Conservation (phyloP, 192 early-diverging fungal genomes). For the Gamsiella multidivaricata region DNA sequence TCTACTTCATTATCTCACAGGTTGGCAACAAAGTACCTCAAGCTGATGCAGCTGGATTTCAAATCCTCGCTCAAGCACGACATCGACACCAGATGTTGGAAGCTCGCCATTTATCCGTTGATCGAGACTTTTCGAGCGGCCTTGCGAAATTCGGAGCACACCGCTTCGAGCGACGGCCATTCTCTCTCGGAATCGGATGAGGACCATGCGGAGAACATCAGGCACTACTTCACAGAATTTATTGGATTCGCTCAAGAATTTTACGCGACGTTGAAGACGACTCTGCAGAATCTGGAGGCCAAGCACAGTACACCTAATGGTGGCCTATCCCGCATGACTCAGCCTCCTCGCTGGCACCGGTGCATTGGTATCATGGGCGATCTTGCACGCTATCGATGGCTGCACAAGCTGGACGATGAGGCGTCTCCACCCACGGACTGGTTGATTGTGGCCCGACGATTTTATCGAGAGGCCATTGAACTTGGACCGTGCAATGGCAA, state of each 20-base stretch:
- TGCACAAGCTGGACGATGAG: slow-evolving; percentile 46
- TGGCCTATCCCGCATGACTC: slow-evolving; percentile 8
- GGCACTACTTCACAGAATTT: slow-evolving; percentile 55
- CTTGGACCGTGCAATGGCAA: slow-evolving; percentile 59
- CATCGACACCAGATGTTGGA: slow-evolving; percentile 67
- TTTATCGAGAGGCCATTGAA: slow-evolving; percentile 52
- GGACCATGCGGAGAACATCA: slow-evolving; percentile 25
- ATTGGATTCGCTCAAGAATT: slow-evolving; percentile 59
- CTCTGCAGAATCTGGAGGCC: slow-evolving; percentile 46
- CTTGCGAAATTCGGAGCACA: slow-evolving; percentile 42
- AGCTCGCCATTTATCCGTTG: slow-evolving; percentile 61
- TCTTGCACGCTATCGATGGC: slow-evolving; percentile 64
- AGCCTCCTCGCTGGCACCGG: slow-evolving; percentile 59
- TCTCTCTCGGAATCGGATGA: slow-evolving; percentile 30
- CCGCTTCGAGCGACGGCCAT: slow-evolving; percentile 2
- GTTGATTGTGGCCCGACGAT: slow-evolving; percentile 40
- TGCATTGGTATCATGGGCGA: slow-evolving; percentile 62
- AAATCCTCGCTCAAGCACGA: slow-evolving; percentile 63
- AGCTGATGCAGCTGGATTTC: slow-evolving; percentile 57
- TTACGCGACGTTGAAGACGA: slow-evolving; percentile 51
- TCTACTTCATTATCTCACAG: slow-evolving; percentile 14
- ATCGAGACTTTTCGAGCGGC: slow-evolving; percentile 64
- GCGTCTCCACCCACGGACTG: slow-evolving; percentile 9
- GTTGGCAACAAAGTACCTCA: slow-evolving; percentile 57
- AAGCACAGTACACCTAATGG: slow-evolving; percentile 17